A percentile compares a stretch with the other conserved stretches of the same genome.
phyloP scores from a whole-genome alignment of 805 yeast species.

The Candida qinlingensis region DNA sequence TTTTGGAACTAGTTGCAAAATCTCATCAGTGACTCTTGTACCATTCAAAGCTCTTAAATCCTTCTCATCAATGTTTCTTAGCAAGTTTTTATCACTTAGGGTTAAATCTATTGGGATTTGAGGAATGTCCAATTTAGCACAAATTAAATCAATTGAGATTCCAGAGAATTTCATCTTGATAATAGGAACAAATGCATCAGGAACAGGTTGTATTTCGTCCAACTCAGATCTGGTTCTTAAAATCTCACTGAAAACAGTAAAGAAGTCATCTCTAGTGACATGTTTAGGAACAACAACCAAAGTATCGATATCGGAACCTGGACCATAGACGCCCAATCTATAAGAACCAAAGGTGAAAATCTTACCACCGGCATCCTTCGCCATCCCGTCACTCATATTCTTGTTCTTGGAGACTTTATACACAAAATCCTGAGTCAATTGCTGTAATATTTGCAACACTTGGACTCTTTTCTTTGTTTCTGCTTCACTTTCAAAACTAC shows the following conservation, averaged over 20 bases:
- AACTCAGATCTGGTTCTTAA: conserved; percentile 72
- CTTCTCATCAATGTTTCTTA: conserved; percentile 84
- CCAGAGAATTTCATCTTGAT: conserved; percentile 86
- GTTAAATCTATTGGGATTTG: conserved; percentile 74
- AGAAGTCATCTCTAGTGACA: conserved; percentile 85
- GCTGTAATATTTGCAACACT: conserved; percentile 67
- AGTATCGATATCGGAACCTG: conserved; percentile 97
- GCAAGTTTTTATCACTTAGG: conserved; percentile 76
- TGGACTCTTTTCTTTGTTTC: conserved; percentile 79
- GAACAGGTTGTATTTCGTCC: conserved; percentile 88
- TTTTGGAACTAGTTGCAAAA: conserved; percentile 82
- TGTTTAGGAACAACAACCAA: conserved; percentile 96
- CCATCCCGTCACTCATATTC: conserved; percentile 97
- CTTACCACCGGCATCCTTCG: conserved; percentile 95
- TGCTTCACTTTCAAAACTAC: conserved; percentile 83
- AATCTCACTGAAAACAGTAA: conserved; percentile 68
- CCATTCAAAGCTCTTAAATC: conserved; percentile 91
- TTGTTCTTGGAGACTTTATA: conserved; percentile 70
- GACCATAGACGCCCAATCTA: conserved; percentile 93
- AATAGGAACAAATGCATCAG: conserved; percentile 97
- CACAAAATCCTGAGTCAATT: conserved; percentile 75
- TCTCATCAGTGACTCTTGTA: conserved; percentile 95
- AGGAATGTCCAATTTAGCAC: conserved; percentile 77
- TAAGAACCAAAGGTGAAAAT: conserved; percentile 95
- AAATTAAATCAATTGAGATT: conserved; percentile 87